phyloP scores from a whole-genome alignment of 805 yeast genomes.

The Candida anglica region DNA sequence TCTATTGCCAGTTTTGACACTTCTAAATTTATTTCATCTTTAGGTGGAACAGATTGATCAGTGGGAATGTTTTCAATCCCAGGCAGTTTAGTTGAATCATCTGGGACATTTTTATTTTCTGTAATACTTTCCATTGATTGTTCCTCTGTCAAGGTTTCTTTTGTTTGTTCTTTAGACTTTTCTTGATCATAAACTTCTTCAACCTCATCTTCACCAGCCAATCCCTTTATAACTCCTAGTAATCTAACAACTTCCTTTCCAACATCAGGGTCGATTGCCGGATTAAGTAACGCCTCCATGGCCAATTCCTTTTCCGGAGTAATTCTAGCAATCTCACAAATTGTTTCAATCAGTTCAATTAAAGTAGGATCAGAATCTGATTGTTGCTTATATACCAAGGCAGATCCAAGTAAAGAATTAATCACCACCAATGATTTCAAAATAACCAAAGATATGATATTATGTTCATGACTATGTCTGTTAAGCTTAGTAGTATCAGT shows the following conservation, averaged over 20 bases:
- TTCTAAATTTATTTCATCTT: too few relatives aligned
- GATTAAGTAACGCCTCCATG: constrained; percentile 31
- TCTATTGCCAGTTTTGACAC: too few relatives aligned
- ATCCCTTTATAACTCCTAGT: too few relatives aligned
- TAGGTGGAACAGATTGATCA: too few relatives aligned
- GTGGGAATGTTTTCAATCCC: too few relatives aligned
- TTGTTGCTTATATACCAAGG: constrained; percentile 14
- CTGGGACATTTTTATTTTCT: too few relatives aligned
- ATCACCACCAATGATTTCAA: constrained; percentile 31
- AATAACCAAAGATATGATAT: constrained; percentile 28
- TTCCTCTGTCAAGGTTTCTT: too few relatives aligned
- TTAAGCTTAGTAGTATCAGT: constrained; percentile 35
- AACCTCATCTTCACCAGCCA: too few relatives aligned
- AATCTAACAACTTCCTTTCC: constrained; percentile 36
- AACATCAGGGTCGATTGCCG: constrained; percentile 30
- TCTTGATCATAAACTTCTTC: too few relatives aligned
- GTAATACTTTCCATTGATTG: too few relatives aligned
- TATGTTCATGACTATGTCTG: constrained; percentile 26
- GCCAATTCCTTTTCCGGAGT: constrained; percentile 32
- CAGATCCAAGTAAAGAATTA: constrained; percentile 31
- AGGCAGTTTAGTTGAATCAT: too few relatives aligned
- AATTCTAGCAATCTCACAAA: constrained; percentile 17
- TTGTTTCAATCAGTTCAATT: constrained; percentile 3
- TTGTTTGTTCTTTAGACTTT: too few relatives aligned
- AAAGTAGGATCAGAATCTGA: constrained; percentile 9